phyloP scores from a whole-genome alignment of 2,329 filamentous ascomycete species.

The Keithomyces neogunnii region DNA sequence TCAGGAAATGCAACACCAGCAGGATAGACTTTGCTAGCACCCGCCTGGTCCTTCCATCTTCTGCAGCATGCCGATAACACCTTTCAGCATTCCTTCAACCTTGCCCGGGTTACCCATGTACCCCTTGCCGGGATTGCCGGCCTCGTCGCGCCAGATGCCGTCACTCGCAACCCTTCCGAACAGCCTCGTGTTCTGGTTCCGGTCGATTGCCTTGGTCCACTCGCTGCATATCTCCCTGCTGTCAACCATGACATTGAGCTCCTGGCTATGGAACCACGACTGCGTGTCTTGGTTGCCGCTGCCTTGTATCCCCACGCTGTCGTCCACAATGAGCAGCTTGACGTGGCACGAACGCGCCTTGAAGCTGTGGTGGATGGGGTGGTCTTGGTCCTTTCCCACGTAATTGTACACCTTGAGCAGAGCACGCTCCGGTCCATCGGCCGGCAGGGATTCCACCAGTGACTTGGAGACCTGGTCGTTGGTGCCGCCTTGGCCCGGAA shows the following conservation, averaged over 20 bases:
- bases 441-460: constrained; percentile 46
- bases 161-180: constrained; percentile 26
- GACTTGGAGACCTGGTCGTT: constrained; percentile 62
- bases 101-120: constrained; percentile 12
- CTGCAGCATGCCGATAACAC: constrained; percentile 9
- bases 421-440: constrained; percentile 24
- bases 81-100: constrained; percentile 9
- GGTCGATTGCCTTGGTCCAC: constrained; percentile 53
- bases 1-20: no score
- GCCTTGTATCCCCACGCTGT: constrained; percentile 59
- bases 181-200: constrained; percentile 58
- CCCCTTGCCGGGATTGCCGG: constrained; percentile 9
- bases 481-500: constrained; percentile 66
- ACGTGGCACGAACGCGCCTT: constrained; percentile 65
- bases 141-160: constrained; percentile 10
- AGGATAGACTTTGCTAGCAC: not conserved
- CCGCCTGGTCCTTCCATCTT: constrained; percentile 10
- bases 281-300: constrained; percentile 78
- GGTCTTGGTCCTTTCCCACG: constrained; percentile 62
- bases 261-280: constrained; percentile 69
- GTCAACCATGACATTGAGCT: constrained; percentile 70
- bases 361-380: constrained; percentile 56
- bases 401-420: constrained; percentile 59
- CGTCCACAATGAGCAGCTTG: constrained; percentile 69
- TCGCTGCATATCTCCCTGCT: constrained; percentile 48